These are phyloP conservation scores for Arctium minus DNA, from an alignment of 129 eudicot species.

Conservation along the genomic window DNA sequence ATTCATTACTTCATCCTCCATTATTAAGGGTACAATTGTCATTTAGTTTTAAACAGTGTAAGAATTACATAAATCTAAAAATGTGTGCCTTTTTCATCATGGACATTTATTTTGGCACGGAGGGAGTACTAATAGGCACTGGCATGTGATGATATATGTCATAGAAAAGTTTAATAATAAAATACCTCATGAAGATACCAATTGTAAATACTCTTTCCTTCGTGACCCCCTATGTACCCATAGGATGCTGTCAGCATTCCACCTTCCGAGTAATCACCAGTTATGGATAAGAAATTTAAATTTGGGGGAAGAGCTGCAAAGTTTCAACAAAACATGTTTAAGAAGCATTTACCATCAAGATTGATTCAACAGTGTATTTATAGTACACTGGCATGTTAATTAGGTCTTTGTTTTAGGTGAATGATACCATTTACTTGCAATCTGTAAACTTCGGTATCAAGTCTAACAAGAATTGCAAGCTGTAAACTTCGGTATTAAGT, in stretches of 20 bases:
- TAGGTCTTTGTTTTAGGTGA: neutral
- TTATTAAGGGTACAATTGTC: neutral
- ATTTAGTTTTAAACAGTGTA: neutral
- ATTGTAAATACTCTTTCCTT: constrained; percentile 87
- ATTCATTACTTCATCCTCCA: neutral
- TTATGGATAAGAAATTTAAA: constrained; percentile 87
- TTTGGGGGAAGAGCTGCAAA: constrained; percentile 96
- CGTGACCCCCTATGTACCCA: constrained; percentile 98
- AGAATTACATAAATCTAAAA: neutral
- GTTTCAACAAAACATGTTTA: constrained; percentile 14
- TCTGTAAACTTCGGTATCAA: neutral
- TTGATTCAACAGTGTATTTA: neutral
- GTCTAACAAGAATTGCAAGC: neutral
- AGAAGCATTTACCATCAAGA: constrained; percentile 4
- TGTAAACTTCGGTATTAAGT: neutral
- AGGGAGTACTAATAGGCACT: neutral
- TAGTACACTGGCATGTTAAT: neutral
- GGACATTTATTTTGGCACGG: neutral
- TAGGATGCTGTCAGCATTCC: constrained; percentile 91
- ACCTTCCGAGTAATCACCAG: constrained; percentile 87
- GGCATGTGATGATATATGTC: neutral
- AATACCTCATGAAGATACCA: constrained; percentile 98
- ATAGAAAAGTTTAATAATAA: neutral
- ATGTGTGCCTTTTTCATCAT: neutral
- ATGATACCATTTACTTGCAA: neutral